Base-by-base conservation (phyloP, 2,329 filamentous ascomycete genomes). In the Xylariaceae sp. region DNA sequence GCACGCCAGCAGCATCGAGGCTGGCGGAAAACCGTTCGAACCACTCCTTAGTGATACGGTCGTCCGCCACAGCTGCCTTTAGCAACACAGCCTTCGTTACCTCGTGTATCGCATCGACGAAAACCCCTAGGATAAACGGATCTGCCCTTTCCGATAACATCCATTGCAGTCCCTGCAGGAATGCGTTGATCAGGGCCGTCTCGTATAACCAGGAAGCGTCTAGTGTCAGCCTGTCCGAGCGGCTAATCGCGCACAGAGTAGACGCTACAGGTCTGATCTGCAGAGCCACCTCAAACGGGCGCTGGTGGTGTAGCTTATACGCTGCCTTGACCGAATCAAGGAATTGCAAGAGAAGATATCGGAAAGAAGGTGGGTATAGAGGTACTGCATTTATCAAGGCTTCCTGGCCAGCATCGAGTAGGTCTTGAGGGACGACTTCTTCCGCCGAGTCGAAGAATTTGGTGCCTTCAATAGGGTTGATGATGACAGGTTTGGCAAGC, bases 241-340 rank as follows among this genome's bases (percentile, higher is more conserved):
- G 74, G 18, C 70, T 69, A 33, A 77, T 60, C 38, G 67, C 71
- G 3, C 69, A 68, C 3, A 78, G 48, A 2, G 69, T 61, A 8
- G 63, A 61, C 3, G 70, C 59, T 2, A 73, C 56, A 18, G 60
- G 55, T n/a, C 52, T 51, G 7, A 66, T 50, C 9, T 52, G 47
- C 5, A 41, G 27, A 19, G 44, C 43, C 17, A 58, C 40, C 11
- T 50, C 44, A 7, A 40, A 24, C 7, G 41, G 14, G 9, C 36
- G 31, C 2, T 37, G 30, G 9, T 51, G 44, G 9, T 51, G 44
- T 6, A 44, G 40, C 33, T 43, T 36, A 14, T 59, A 54, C 11
- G 54, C 46, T 13, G 41, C 27, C 29, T 55, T 45, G 13, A 62
- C 32, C 21, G 52, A 51, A 8, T 46, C 44, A 4, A 59, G 40